A percentile compares a stretch with the other conserved stretches of the same genome.
These are phyloP conservation scores for Russula abietina DNA, from an alignment of 768 basidiomycete genomes.

Conservation along the genomic window DNA sequence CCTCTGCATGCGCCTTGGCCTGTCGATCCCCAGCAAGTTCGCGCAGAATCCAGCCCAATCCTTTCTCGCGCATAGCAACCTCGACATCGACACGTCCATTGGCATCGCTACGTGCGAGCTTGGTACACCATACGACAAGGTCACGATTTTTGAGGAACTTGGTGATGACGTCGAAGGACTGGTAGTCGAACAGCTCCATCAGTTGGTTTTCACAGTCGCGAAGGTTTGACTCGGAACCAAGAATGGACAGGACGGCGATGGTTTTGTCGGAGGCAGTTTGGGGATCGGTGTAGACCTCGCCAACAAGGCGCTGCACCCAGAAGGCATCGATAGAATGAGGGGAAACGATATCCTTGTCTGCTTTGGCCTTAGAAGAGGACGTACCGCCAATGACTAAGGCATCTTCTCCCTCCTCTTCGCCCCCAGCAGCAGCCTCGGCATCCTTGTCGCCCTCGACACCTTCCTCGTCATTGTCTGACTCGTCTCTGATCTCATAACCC, in stretches of 20 bases:
- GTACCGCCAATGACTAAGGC: slow-evolving; percentile 77
- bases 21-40: slow-evolving; percentile 81
- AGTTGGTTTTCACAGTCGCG: slow-evolving; percentile 94
- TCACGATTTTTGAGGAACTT: slow-evolving; percentile 94
- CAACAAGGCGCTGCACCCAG: slow-evolving; percentile 96
- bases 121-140: slow-evolving; percentile 96
- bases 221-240: slow-evolving; percentile 78
- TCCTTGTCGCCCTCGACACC: slow-evolving; percentile 46
- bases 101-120: slow-evolving; percentile 81
- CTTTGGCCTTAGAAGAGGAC: slow-evolving; percentile 46
- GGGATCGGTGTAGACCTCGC: slow-evolving; percentile 88
- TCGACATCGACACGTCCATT: slow-evolving; percentile 90
- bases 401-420: slow-evolving; percentile 54
- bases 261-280: slow-evolving; percentile 89
- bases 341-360: slow-evolving; percentile 74
- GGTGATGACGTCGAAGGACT: slow-evolving; percentile 83
- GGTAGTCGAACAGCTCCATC: slow-evolving; percentile 95
- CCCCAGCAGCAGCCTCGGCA: slow-evolving; percentile 40
- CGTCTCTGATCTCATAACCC: slow-evolving; percentile 80
- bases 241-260: slow-evolving; percentile 71
- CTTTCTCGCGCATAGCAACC: slow-evolving; percentile 97
- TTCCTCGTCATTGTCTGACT: slow-evolving; percentile 70
- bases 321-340: slow-evolving; percentile 93
- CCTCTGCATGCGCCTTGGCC: slow-evolving; percentile 43
- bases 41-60: slow-evolving; percentile 90